These are phyloP conservation scores for Vitis cinerea DNA, from an alignment of 164 flowering plant genomes.

Conservation along the genomic window DNA sequence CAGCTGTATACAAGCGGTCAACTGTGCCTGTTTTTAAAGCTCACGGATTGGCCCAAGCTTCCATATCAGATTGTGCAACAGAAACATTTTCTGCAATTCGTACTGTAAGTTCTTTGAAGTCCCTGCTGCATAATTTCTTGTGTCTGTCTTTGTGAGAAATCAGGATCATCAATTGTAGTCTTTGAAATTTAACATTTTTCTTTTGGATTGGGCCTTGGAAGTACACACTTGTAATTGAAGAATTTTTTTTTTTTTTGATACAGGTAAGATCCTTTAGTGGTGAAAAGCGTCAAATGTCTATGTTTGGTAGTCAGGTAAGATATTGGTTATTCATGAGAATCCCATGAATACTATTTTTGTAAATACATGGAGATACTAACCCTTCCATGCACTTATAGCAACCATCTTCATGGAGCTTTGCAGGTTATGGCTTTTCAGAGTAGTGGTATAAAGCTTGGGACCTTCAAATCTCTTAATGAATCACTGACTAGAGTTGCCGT, in stretches of 20 bases:
- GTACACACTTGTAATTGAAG: no score
- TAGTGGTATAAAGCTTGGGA: conserved; percentile 91
- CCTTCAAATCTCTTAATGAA: conserved; percentile 80
- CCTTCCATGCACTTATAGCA: background rate
- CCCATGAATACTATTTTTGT: background rate
- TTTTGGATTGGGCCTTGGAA: no score
- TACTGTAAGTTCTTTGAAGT: conserved; percentile 59
- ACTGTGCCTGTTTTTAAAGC: conserved; percentile 89
- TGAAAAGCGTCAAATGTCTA: conserved; percentile 88
- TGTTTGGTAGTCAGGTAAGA: conserved; percentile 76
- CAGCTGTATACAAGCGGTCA: conserved; percentile 86
- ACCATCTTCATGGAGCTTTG: conserved; percentile 22
- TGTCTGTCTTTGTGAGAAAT: background rate
- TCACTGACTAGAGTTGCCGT: conserved; percentile 87
- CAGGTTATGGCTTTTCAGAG: conserved; percentile 77
- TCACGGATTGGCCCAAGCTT: conserved; percentile 85
- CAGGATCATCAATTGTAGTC: background rate
- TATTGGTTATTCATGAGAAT: background rate
- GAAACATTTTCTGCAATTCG: conserved; percentile 97
- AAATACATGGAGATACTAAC: background rate
- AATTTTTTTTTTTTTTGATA: no score
- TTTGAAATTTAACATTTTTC: no score
- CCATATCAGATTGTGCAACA: conserved; percentile 81
- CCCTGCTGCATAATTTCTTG: background rate
- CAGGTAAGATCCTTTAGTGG: conserved; percentile 80